These are phyloP conservation scores for Tetrapisispora arboricola DNA, from an alignment of 805 yeast species.

Conservation along the genomic window DNA sequence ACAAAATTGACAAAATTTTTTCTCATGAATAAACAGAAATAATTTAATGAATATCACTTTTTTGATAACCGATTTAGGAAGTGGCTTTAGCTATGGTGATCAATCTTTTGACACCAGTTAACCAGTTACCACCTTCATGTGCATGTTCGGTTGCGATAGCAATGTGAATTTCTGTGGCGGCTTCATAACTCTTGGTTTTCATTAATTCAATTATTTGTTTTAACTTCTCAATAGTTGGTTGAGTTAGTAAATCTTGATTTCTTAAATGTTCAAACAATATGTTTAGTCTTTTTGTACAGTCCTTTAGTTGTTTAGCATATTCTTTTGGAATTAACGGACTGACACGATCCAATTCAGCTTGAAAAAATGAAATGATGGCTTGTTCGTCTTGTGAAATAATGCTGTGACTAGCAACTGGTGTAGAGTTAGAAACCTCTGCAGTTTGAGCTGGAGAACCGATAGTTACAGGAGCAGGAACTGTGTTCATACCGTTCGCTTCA, in stretches of 20 bases:
- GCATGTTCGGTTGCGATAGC: constrained; percentile 55
- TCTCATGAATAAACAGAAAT: too few species aligned
- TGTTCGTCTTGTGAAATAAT: constrained; percentile 44
- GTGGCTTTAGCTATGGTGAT: constrained; percentile 60
- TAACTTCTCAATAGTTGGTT: constrained; percentile 46
- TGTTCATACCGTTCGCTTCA: constrained; percentile 1
- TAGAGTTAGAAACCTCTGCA: constrained; percentile 20
- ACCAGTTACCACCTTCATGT: constrained; percentile 83
- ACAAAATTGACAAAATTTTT: too few species aligned
- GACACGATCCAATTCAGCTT: constrained; percentile 45
- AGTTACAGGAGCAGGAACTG: constrained; percentile 14
- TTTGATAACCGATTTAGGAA: not conserved
- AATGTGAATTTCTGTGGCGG: constrained; percentile 47
- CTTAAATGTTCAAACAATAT: constrained; percentile 71
- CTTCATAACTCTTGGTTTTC: constrained; percentile 41
- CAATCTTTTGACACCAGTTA: constrained; percentile 81
- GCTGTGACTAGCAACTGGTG: constrained; percentile 13
- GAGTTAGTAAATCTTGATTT: constrained; percentile 54
- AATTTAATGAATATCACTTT: too few species aligned
- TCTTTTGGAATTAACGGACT: constrained; percentile 68
- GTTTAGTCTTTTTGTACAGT: constrained; percentile 72
- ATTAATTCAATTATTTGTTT: constrained; percentile 41
- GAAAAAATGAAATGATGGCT: constrained; percentile 51
- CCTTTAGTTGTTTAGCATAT: constrained; percentile 61
- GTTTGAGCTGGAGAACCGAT: constrained; percentile 18